These are phyloP conservation scores for Lactarius indigo DNA, from an alignment of 768 basidiomycete species.

Conservation along the genomic window DNA sequence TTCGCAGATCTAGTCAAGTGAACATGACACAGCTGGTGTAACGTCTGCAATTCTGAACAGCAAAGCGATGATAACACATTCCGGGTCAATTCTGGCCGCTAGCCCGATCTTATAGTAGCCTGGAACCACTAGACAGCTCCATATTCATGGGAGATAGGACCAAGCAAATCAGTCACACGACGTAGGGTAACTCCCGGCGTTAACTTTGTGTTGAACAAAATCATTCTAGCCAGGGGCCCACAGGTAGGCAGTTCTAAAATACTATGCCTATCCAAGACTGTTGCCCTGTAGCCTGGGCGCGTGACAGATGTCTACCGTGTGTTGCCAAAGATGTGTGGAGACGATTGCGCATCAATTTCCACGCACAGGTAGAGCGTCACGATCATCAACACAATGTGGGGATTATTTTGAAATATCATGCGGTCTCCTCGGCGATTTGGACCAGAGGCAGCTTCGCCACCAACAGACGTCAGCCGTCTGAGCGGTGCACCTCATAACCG, in stretches of 20 bases:
- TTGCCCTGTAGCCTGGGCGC: not conserved
- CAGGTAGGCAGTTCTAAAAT: not conserved
- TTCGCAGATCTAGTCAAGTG: not conserved
- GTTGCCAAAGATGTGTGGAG: not conserved
- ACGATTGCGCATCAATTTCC: not conserved
- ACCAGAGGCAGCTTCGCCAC: not conserved
- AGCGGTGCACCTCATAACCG: not conserved
- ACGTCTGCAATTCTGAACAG: not conserved
- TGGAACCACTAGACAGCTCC: too few species aligned
- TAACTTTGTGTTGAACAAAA: not conserved
- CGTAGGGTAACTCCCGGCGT: too few species aligned
- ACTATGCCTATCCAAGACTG: not conserved
- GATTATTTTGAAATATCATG: not conserved
- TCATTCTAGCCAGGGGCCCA: not conserved
- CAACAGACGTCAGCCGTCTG: not conserved
- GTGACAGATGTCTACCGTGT: not conserved
- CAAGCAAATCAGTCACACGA: too few species aligned
- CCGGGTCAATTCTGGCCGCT: not conserved
- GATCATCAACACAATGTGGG: not conserved
- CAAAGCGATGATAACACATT: not conserved
- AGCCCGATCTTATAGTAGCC: not conserved
- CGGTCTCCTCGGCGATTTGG: not conserved
- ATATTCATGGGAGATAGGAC: too few species aligned
- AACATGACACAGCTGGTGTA: not conserved
- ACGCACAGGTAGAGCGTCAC: not conserved